A percentile compares a stretch with the other conserved stretches of the same genome.
phyloP scores from a whole-genome alignment of 1,139 yeast species.

The Diutina rugosa region DNA sequence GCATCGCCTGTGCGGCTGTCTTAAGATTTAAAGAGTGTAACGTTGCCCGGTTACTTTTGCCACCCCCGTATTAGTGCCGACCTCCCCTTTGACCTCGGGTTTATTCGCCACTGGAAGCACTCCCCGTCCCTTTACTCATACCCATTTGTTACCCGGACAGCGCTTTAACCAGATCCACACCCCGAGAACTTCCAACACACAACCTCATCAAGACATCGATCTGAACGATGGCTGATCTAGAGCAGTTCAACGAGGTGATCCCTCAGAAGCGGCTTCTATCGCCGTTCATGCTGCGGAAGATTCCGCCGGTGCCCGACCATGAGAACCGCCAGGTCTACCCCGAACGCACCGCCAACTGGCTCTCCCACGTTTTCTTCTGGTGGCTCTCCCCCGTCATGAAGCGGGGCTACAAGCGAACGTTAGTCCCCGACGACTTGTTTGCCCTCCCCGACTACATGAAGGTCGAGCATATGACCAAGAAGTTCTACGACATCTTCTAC shows the following conservation, averaged over 20 bases:
- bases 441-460: slow-evolving; percentile 36
- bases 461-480: slow-evolving; percentile 30
- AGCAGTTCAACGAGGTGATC: background rate
- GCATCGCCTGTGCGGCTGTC: background rate
- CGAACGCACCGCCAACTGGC: background rate
- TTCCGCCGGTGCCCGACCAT: slow-evolving; percentile 42
- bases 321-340: slow-evolving; percentile 30
- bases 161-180: too few relatives aligned
- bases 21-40: background rate
- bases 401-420: slow-evolving; percentile 56
- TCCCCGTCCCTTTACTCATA: background rate
- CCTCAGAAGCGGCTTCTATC: slow-evolving; percentile 19
- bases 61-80: background rate
- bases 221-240: background rate
- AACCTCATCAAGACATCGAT: background rate
- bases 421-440: slow-evolving; percentile 52
- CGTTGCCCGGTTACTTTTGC: background rate
- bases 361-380: slow-evolving; percentile 27
- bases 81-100: background rate
- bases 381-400: slow-evolving; percentile 36
- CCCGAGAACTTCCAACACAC: background rate
- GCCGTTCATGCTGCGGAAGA: slow-evolving; percentile 20
- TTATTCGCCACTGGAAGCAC: background rate
- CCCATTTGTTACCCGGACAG: background rate
- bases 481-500: slow-evolving; percentile 18